Conservation (phyloP, 108 stramenopile species). For the Halocafeteria seosinensis region DNA sequence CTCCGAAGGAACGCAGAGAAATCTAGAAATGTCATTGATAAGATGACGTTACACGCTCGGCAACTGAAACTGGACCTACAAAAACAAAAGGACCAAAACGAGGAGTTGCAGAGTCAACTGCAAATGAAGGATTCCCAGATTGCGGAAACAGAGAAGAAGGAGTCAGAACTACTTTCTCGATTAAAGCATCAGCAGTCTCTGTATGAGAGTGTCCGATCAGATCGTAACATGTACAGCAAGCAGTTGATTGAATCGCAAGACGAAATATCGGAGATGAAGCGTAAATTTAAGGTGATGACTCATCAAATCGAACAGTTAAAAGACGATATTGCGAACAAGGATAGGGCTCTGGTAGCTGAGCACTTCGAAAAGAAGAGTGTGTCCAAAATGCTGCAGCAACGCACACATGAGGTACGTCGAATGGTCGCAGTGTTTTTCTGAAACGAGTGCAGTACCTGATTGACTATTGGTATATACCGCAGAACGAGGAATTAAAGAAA, state of each 20-base stretch:
- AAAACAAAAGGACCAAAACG: background rate
- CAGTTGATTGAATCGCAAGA: constrained; percentile 45
- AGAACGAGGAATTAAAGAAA: constrained; percentile 12
- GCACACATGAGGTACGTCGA: too few relatives aligned
- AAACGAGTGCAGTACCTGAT: too few relatives aligned
- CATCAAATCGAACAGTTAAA: constrained; percentile 55
- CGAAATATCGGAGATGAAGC: constrained; percentile 50
- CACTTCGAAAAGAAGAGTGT: constrained; percentile 50
- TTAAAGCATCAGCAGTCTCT: constrained; percentile 55
- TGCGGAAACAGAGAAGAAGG: constrained; percentile 27
- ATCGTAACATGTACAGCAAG: constrained; percentile 48
- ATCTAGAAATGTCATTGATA: constrained; percentile 32
- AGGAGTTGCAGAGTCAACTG: constrained; percentile 42
- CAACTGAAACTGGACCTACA: background rate
- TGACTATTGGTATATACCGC: too few relatives aligned
- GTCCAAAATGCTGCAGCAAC: constrained; percentile 23
- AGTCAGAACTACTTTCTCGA: constrained; percentile 35
- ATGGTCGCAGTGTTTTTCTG: too few relatives aligned
- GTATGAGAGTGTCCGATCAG: constrained; percentile 43
- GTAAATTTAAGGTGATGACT: constrained; percentile 48
- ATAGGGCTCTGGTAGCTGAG: constrained; percentile 54
- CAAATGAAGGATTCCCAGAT: constrained; percentile 39
- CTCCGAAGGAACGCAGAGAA: constrained; percentile 27
- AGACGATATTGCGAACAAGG: constrained; percentile 43
- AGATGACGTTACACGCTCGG: constrained; percentile 16